Evolutionary conservation across 768 basidiomycete species (phyloP), one percentile per base, ranked within the genome.

Genomic region (Phaeotremella fagi): DNA sequence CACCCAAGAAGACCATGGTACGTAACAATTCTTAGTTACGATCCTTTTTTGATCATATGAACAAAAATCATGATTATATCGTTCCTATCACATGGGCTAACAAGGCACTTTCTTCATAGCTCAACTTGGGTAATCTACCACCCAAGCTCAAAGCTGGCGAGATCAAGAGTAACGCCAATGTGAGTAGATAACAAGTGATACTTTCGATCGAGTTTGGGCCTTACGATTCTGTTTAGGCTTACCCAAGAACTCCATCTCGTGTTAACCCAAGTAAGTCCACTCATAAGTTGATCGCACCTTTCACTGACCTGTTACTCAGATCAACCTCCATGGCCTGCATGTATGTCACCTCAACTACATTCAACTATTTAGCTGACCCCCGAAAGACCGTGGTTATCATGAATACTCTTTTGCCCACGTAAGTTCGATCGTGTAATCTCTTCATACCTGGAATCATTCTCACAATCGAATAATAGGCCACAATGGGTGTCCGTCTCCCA

Each of bases 401-500:
- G 73, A 75, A 59, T 77, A 75, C 70, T 72, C 73, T 9, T 76
- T 75, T 63, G 74, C 75, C 20, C 68, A 72, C 37, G 62, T 68
- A 52, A 20, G 62, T 58, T 26, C 29, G 25, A 11, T 41, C 38
- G 38, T 12, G 38, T 7, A 7, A 7, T 33, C 7, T 16, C n/a
- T 18, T 15, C 9, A 6, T 33, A 45, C 5, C 16, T n/a, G 33
- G 15, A 15, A 33, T 18, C 12, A 44, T 22, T 2, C 26, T 18
- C 6, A 24, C 3, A 23, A 23, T 33, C 18, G 6, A 12, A n/a
- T n/a, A 22, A 22, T 4, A 92, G 75, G 92, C 90, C 27, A 94
- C 91, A 3, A 95, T 95, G 91, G 88, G 89, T 56, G 84, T 86
- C n/a, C 85, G 92, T 43, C 82, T 95, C 23, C 92, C 92, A 1